phyloP scores from a whole-genome alignment of 164 flowering plant species.

The Magnolia sinica region DNA sequence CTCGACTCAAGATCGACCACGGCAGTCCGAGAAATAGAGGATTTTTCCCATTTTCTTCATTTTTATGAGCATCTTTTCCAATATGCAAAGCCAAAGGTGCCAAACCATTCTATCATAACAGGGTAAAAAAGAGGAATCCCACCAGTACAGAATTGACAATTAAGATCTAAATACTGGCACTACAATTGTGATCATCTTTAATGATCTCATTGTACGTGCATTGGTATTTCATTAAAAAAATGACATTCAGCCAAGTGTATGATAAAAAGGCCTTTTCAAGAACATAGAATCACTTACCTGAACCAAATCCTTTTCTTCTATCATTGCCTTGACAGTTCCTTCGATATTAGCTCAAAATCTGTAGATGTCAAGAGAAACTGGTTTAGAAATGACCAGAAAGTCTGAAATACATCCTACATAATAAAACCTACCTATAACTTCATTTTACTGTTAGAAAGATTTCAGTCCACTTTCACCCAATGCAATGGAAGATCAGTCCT shows the following conservation, averaged over 20 bases:
- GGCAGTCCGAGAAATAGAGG: not conserved
- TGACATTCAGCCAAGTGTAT: not conserved
- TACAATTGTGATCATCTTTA: too few relatives aligned
- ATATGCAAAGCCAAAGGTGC: not conserved
- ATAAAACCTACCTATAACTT: not conserved
- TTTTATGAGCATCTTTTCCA: not conserved
- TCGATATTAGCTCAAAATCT: conserved; percentile 87
- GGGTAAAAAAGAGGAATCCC: too few relatives aligned
- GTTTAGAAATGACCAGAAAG: not conserved
- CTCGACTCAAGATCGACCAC: too few relatives aligned
- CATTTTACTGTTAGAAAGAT: not conserved
- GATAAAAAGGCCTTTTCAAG: not conserved
- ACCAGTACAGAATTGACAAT: too few relatives aligned
- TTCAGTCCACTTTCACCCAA: not conserved
- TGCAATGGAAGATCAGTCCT: not conserved
- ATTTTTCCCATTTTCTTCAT: not conserved
- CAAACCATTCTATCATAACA: too few relatives aligned
- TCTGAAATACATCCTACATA: too few relatives aligned
- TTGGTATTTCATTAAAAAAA: not conserved
- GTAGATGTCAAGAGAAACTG: conserved; percentile 12
- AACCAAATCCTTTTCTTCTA: conserved; percentile 82
- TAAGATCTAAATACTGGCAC: too few relatives aligned
- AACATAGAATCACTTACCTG: conserved; percentile 49
- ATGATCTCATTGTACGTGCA: not conserved
- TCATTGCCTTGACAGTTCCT: conserved; percentile 79